Evolutionary conservation across 2,329 filamentous ascomycete species (phyloP).

Genomic region (Fusarium paranaense): DNA sequence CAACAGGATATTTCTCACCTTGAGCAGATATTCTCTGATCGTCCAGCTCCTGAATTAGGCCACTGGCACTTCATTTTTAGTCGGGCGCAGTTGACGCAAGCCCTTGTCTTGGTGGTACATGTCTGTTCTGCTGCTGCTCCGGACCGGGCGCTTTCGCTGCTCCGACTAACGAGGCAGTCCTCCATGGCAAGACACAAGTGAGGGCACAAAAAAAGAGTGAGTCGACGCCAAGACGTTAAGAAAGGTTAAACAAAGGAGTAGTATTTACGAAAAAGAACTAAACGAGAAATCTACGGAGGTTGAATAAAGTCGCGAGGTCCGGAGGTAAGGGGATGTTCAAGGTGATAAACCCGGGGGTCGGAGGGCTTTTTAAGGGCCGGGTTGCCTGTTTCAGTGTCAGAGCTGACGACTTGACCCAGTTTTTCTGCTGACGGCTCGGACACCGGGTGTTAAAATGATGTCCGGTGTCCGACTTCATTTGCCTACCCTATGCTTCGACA

Average conservation of each 20-base stretch:
- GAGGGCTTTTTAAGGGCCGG: slow-evolving; percentile 22
- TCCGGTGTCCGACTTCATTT: background rate
- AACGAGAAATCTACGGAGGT: background rate
- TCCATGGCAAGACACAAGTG: slow-evolving; percentile 22
- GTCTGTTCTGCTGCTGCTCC: background rate
- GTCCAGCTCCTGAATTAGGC: slow-evolving; percentile 39
- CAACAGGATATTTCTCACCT: slow-evolving; percentile 35
- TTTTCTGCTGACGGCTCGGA: background rate
- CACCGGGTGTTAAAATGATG: background rate
- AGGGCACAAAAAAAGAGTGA: background rate
- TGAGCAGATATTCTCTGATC: slow-evolving; percentile 39
- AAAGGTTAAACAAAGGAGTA: background rate
- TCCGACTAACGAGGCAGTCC: slow-evolving; percentile 34
- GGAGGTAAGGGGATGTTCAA: slow-evolving; percentile 17
- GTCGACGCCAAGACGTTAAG: background rate
- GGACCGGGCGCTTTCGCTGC: slow-evolving; percentile 1
- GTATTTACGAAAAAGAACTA: background rate
- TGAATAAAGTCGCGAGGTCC: background rate
- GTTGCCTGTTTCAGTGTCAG: background rate
- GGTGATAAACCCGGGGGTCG: slow-evolving; percentile 32
- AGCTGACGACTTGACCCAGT: background rate
- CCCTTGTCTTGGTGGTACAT: slow-evolving; percentile 41
- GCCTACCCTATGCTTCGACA: background rate
- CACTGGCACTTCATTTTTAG: slow-evolving; percentile 54
- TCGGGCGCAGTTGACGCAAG: slow-evolving; percentile 50